phyloP scores from a whole-genome alignment of 2,329 filamentous ascomycete species.

The Paramyrothecium sp. region DNA sequence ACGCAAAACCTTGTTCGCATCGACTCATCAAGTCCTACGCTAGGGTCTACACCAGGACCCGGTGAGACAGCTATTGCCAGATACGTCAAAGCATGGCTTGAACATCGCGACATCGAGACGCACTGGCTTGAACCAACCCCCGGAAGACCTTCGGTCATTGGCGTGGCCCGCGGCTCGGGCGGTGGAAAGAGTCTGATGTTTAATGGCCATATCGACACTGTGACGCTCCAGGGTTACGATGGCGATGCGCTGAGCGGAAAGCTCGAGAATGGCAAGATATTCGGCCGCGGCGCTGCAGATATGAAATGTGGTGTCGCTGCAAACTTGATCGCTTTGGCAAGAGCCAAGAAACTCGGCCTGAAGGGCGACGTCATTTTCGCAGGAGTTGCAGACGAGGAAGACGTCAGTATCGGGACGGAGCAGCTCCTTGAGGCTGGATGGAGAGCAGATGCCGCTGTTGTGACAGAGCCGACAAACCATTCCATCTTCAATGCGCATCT shows the following conservation, averaged over 20 bases:
- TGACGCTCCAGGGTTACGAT: conserved; percentile 45
- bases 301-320: conserved; percentile 54
- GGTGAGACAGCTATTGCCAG: conserved; percentile 45
- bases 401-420: conserved; percentile 47
- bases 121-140: conserved; percentile 45
- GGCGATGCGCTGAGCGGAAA: conserved; percentile 42
- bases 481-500: conserved; percentile 45
- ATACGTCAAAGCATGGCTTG: conserved; percentile 48
- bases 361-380: conserved; percentile 50
- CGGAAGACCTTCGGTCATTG: conserved; percentile 50
- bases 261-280: conserved; percentile 35
- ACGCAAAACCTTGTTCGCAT: conserved; percentile 46
- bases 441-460: conserved; percentile 50
- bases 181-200: conserved; percentile 48
- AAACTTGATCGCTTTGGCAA: conserved; percentile 37
- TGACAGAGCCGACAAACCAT: conserved; percentile 45
- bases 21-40: conserved; percentile 45
- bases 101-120: conserved; percentile 48
- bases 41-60: conserved; percentile 37
- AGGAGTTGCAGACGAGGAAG: conserved; percentile 54
- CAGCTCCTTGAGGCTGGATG: conserved; percentile 49
- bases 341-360: conserved; percentile 33
- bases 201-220: conserved; percentile 53
- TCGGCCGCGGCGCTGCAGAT: conserved; percentile 46
- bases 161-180: conserved; percentile 43